These are phyloP conservation scores for Poa annua DNA, from an alignment of 176 grass and related monocot species.

Conservation along the genomic window DNA sequence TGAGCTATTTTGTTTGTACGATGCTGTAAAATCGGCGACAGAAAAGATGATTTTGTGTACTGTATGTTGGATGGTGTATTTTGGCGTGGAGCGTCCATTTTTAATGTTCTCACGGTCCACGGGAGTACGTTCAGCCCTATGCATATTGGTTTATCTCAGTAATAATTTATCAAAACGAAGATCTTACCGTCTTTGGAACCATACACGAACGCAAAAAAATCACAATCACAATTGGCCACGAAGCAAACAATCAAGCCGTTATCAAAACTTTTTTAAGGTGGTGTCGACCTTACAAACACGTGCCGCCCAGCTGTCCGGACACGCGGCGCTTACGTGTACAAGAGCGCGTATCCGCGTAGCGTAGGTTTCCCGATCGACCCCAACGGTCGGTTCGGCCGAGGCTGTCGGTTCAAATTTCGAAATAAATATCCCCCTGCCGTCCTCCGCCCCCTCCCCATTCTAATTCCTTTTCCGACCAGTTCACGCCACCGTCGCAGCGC, in stretches of 20 bases:
- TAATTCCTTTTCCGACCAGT: background rate
- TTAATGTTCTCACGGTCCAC: background rate
- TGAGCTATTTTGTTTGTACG: no score
- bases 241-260: background rate
- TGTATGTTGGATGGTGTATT: no score
- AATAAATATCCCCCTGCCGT: slow-evolving; percentile 25
- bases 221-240: background rate
- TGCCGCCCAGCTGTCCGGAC: background rate
- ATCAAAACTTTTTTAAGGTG: background rate
- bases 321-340: background rate
- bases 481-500: background rate
- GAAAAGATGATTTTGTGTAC: no score
- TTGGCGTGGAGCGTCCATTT: background rate
- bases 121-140: background rate
- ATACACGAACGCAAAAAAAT: background rate
- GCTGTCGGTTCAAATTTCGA: slow-evolving; percentile 35
- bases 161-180: background rate
- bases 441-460: background rate
- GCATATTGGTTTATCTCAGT: background rate
- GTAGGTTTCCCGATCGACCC: background rate
- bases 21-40: no score
- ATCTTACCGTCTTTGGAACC: background rate
- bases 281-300: background rate
- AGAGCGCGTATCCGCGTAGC: background rate
- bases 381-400: slow-evolving; percentile 39